These are phyloP conservation scores for Cyclocybe cylindracea DNA, from an alignment of 768 basidiomycete genomes.

Conservation along the genomic window DNA sequence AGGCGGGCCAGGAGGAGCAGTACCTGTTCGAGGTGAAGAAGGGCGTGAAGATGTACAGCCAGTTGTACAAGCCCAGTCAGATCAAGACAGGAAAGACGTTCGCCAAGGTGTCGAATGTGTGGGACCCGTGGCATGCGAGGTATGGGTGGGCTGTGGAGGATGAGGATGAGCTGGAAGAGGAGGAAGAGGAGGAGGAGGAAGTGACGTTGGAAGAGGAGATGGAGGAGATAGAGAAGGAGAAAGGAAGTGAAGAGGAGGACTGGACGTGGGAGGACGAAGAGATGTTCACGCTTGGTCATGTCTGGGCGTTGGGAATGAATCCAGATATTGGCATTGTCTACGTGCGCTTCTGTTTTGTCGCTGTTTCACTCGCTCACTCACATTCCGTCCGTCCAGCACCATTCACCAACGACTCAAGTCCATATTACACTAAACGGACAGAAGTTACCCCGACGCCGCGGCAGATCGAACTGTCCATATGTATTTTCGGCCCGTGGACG, in stretches of 20 bases:
- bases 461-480: slow-evolving; percentile 60
- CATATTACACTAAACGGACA: slow-evolving; percentile 65
- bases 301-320: slow-evolving; percentile 54
- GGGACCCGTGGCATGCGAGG: slow-evolving; percentile 45
- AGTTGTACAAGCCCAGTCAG: slow-evolving; percentile 47
- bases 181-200: slow-evolving; percentile 33
- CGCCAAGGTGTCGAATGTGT: slow-evolving; percentile 51
- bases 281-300: slow-evolving; percentile 58
- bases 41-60: slow-evolving; percentile 40
- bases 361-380: background rate
- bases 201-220: slow-evolving; percentile 40
- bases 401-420: slow-evolving; percentile 49
- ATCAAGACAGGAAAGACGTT: slow-evolving; percentile 51
- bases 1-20: slow-evolving; percentile 32
- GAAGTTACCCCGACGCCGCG: slow-evolving; percentile 53
- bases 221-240: slow-evolving; percentile 20
- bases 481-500: slow-evolving; percentile 57
- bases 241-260: slow-evolving; percentile 39
- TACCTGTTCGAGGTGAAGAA: slow-evolving; percentile 67
- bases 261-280: slow-evolving; percentile 77
- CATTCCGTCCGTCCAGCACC: slow-evolving; percentile 40
- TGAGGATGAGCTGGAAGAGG: slow-evolving; percentile 30
- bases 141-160: slow-evolving; percentile 15
- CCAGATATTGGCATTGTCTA: slow-evolving; percentile 56
- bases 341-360: slow-evolving; percentile 39